Evolutionary conservation across 2,329 filamentous ascomycete species (phyloP).

Genomic region (Blastomyces parvus): DNA sequence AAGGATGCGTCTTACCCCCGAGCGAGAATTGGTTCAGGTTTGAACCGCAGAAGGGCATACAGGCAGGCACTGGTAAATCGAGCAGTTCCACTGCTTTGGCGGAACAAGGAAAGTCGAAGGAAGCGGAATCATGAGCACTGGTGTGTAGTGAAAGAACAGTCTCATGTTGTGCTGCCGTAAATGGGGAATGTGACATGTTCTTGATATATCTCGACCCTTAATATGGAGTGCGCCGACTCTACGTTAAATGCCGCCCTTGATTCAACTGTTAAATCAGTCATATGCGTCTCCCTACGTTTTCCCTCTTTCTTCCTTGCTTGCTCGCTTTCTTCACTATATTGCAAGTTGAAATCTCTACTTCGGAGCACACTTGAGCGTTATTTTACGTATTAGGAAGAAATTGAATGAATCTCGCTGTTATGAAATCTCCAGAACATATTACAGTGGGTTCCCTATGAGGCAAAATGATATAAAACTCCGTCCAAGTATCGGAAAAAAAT

Average conservation of each 20-base stretch:
- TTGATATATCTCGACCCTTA: too few species aligned
- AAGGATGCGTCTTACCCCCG: slow-evolving; percentile 20
- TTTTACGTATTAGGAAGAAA: too few species aligned
- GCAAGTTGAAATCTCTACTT: too few species aligned
- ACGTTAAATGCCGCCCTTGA: too few species aligned
- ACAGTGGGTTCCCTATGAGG: not conserved
- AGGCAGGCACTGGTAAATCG: slow-evolving; percentile 18
- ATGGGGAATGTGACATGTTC: not conserved
- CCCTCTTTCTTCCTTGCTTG: too few species aligned
- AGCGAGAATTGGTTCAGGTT: slow-evolving; percentile 28
- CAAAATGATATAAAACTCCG: not conserved
- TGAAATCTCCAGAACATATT: not conserved
- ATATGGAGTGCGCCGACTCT: too few species aligned
- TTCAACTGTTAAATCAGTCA: too few species aligned
- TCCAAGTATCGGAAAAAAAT: not conserved
- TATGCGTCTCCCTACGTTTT: too few species aligned
- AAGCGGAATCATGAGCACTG: not conserved
- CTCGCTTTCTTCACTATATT: too few species aligned
- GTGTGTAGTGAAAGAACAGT: not conserved
- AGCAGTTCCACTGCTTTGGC: slow-evolving; percentile 11
- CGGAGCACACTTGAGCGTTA: too few species aligned
- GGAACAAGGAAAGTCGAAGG: not conserved
- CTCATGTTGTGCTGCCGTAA: not conserved
- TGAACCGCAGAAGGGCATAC: slow-evolving; percentile 15
- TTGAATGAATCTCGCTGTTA: not conserved